These are phyloP conservation scores for Yamadazyma friedrichii DNA, from an alignment of 1,139 yeast species.

Conservation along the genomic window DNA sequence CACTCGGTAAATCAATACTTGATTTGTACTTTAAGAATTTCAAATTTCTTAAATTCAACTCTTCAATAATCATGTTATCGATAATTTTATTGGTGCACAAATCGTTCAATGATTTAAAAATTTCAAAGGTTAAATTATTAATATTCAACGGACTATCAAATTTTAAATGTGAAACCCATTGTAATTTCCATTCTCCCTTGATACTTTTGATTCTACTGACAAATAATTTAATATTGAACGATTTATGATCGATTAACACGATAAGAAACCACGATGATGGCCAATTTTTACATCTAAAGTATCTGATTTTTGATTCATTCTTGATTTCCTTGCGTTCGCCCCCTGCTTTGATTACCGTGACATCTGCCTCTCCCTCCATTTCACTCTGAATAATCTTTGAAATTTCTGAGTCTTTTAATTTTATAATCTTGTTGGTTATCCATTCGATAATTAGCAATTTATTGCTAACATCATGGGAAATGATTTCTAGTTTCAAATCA, in stretches of 20 bases:
- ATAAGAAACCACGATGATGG: slow-evolving; percentile 71
- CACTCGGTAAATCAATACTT: neutral
- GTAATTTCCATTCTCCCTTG: slow-evolving; percentile 64
- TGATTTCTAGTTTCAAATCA: slow-evolving; percentile 53
- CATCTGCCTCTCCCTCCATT: neutral
- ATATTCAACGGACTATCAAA: slow-evolving; percentile 29
- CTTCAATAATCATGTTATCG: slow-evolving; percentile 63
- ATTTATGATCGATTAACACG: slow-evolving; percentile 39
- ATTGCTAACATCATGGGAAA: slow-evolving; percentile 49
- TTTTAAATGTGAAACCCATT: slow-evolving; percentile 38
- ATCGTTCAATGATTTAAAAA: slow-evolving; percentile 48
- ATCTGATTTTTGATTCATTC: slow-evolving; percentile 31
- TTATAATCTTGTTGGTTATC: slow-evolving; percentile 58
- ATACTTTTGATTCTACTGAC: slow-evolving; percentile 61
- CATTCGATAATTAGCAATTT: slow-evolving; percentile 65
- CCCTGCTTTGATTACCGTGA: too few relatives aligned
- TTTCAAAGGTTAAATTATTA: neutral
- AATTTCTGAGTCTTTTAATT: slow-evolving; percentile 30
- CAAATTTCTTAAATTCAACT: slow-evolving; percentile 45
- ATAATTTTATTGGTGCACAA: slow-evolving; percentile 59
- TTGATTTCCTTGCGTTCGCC: neutral
- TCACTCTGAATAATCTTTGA: slow-evolving; percentile 29
- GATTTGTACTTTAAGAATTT: slow-evolving; percentile 18
- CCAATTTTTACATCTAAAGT: slow-evolving; percentile 67
- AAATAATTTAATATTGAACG: slow-evolving; percentile 54